Conservation (phyloP, 2,329 filamentous ascomycete genomes). For the Neonectria coccinea region DNA sequence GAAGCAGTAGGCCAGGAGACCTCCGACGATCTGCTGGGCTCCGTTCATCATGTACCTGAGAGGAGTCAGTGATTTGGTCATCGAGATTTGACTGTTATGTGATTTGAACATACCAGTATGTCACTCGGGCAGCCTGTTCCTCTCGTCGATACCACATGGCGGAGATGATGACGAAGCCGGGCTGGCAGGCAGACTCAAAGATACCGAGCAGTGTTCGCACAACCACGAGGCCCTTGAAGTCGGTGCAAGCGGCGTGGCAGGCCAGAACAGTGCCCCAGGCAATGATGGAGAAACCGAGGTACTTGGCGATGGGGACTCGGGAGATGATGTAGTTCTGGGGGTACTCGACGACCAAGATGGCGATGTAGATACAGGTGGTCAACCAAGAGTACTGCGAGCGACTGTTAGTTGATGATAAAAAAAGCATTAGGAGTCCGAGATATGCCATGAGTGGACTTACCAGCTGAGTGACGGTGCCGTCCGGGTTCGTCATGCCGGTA, state of each 20-base stretch:
- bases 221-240: conserved; percentile 69
- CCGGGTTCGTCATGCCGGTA: conserved; percentile 56
- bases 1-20: conserved; percentile 75
- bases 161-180: conserved; percentile 74
- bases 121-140: conserved; percentile 74
- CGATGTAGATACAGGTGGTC: conserved; percentile 80
- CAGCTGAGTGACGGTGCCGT: conserved; percentile 43
- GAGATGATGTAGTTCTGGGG: conserved; percentile 72
- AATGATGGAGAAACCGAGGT: conserved; percentile 72
- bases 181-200: conserved; percentile 78
- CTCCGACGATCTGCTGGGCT: conserved; percentile 77
- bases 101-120: conserved; percentile 69
- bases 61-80: conserved; percentile 6
- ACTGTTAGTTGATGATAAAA: no score
- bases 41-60: conserved; percentile 79
- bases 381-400: conserved; percentile 72
- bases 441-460: conserved; percentile 17
- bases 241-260: conserved; percentile 70
- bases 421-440: no score
- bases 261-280: conserved; percentile 72
- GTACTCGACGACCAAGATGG: conserved; percentile 77
- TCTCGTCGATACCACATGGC: conserved; percentile 78
- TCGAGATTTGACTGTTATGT: background rate
- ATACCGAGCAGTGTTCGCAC: conserved; percentile 76
- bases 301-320: conserved; percentile 75